These are phyloP conservation scores for Cyclostephanos tholiformis DNA, from an alignment of 108 stramenopile genomes.

Conservation along the genomic window DNA sequence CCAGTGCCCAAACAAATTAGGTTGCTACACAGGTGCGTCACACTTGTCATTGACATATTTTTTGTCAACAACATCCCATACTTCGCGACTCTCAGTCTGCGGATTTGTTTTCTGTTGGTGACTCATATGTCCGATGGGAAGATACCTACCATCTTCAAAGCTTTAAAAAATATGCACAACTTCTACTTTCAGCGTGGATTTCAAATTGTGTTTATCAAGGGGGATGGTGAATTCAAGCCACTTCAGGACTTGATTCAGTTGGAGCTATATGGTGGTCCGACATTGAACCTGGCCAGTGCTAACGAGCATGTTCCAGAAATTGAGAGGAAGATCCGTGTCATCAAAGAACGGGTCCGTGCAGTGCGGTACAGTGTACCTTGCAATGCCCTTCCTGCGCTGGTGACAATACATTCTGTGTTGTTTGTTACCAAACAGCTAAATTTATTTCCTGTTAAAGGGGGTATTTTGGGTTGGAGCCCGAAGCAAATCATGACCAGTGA, in stretches of 20 bases:
- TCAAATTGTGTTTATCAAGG: slow-evolving; percentile 1
- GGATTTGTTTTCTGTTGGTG: too few species aligned
- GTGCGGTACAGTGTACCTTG: slow-evolving; percentile 7
- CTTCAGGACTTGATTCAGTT: neutral
- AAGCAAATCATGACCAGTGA: slow-evolving; percentile 13
- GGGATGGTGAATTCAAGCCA: too few species aligned
- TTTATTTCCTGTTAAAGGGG: too few species aligned
- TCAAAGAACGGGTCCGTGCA: slow-evolving; percentile 16
- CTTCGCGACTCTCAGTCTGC: neutral
- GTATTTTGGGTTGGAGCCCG: slow-evolving; percentile 5
- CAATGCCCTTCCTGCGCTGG: neutral
- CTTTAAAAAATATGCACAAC: neutral
- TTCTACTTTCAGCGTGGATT: slow-evolving; percentile 7
- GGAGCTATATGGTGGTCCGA: neutral
- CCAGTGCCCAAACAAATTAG: neutral
- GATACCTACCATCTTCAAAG: neutral
- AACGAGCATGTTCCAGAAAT: neutral
- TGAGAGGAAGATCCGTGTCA: slow-evolving; percentile 10
- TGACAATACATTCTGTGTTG: slow-evolving; percentile 9
- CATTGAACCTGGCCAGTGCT: neutral
- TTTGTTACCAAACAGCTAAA: too few species aligned
- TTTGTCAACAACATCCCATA: slow-evolving; percentile 6
- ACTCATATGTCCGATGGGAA: slow-evolving; percentile 12
- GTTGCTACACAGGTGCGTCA: neutral
- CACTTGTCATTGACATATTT: neutral